Base-by-base conservation (phyloP, 2,329 filamentous ascomycete species). In the Acarospora socialis region DNA sequence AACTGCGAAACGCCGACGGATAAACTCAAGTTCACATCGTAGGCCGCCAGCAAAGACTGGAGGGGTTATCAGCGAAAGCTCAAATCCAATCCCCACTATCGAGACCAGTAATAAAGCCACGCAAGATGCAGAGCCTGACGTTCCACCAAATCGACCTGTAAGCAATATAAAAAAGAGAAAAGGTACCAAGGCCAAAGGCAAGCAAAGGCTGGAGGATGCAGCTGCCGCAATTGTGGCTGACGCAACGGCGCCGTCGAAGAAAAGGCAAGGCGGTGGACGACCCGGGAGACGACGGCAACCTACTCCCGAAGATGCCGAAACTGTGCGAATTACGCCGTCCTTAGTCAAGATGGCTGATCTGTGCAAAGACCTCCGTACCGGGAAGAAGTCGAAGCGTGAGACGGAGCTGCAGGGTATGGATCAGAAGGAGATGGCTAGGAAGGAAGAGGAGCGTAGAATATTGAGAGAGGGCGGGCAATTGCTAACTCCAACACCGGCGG, bases 341-440 rank as follows among this genome's bases (percentile, higher is more conserved):
- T 53, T 57, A 13, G 56, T 68, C 3, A 70, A 63, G 32, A 76
- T 77, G 71, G 63, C 58, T 19, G 65, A 70, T 27, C 50, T 77
- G 2, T 68, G 63, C 41, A 63, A 59, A 31, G 66, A 69, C 41
- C 51, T 60, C 21, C 54, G 58, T n/a, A 60, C 59, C 1, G 72
- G 72, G 27, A 68, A 63, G 40, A 61, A 63, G 22, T 76, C 72
- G 0, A 60, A 63, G 36, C 60, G 63, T 4, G 72, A 75, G 42
- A 63, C 58, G 32, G 61, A 67, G 40, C 60, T 77, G 52, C 63
- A 65, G 6, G 59, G 60, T 33, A 63, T 74, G 34, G 65, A 77
- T 41, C 62, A 65, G 56, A 61, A 55, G 2, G 68, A 71, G 35
- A 59, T 67, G 19, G 60, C 37, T 25, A 37, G 19, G 16, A 43